These are phyloP conservation scores for Aegilops speltoides DNA, from an alignment of 176 grass and related monocot species.

Conservation along the genomic window DNA sequence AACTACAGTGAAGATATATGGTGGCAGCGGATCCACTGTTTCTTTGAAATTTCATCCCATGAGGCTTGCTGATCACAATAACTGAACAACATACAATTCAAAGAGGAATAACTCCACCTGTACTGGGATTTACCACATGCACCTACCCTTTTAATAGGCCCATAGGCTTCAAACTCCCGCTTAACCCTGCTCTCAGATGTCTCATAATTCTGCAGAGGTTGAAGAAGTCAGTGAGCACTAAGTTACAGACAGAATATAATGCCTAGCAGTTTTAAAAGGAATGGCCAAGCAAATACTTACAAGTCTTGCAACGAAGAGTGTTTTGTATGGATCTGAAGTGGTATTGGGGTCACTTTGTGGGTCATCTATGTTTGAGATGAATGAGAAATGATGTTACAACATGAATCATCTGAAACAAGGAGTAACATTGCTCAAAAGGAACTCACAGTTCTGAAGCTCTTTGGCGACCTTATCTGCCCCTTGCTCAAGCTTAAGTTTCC, in stretches of 20 bases:
- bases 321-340: conserved; percentile 83
- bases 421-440: neutral
- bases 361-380: conserved; percentile 43
- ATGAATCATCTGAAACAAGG: conserved; percentile 19
- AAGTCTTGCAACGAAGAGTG: conserved; percentile 69
- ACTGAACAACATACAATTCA: conserved; percentile 44
- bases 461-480: conserved; percentile 70
- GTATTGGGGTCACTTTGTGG: conserved; percentile 60
- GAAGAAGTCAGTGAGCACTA: conserved; percentile 13
- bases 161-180: conserved; percentile 85
- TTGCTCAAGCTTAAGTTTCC: conserved; percentile 56
- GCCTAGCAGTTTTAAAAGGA: neutral
- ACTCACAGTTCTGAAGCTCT: conserved; percentile 70
- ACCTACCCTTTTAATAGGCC: conserved; percentile 90
- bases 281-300: conserved; percentile 42
- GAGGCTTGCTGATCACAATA: conserved; percentile 17
- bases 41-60: neutral
- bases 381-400: neutral
- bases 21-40: neutral
- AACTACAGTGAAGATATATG: conserved; percentile 10
- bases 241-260: neutral
- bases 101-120: conserved; percentile 54
- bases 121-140: conserved; percentile 31
- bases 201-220: conserved; percentile 61
- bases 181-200: conserved; percentile 62